Evolutionary conservation across 1,139 yeast genomes (phyloP).

Genomic region (Blastobotrys buckinghamii): DNA sequence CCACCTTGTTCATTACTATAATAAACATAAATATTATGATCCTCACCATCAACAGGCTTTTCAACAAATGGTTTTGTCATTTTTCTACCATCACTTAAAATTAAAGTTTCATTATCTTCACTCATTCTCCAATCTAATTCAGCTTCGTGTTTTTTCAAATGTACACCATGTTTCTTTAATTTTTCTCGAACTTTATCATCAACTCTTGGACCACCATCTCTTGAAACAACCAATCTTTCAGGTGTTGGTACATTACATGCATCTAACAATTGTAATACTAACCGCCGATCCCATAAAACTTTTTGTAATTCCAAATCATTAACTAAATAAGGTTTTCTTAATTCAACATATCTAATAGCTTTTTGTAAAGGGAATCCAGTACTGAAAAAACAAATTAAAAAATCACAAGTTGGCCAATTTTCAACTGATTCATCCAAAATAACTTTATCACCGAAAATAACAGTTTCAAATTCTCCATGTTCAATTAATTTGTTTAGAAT

Average conservation of each 20-base stretch:
- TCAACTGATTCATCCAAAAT: conserved; percentile 87
- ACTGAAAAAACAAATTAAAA: conserved; percentile 87
- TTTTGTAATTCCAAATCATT: conserved; percentile 90
- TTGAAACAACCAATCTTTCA: conserved; percentile 72
- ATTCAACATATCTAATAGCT: conserved; percentile 84
- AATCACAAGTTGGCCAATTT: conserved; percentile 99
- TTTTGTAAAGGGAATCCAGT: conserved; percentile 94
- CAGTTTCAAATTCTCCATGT: conserved; percentile 93
- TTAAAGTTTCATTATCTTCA: conserved; percentile 63
- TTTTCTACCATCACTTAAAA: conserved; percentile 58
- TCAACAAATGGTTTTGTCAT: conserved; percentile 92
- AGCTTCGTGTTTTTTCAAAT: conserved; percentile 30
- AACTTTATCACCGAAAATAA: conserved; percentile 96
- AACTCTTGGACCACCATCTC: conserved; percentile 95
- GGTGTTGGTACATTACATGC: conserved; percentile 88
- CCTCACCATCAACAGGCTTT: conserved; percentile 98
- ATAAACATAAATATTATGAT: conserved; percentile 92
- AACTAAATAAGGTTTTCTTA: conserved; percentile 83
- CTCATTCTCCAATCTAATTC: conserved; percentile 85
- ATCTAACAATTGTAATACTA: conserved; percentile 76
- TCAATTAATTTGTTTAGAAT: conserved; percentile 83
- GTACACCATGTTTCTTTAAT: conserved; percentile 53
- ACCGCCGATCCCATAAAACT: conserved; percentile 91
- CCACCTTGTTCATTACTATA: conserved; percentile 89
- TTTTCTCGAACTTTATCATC: conserved; percentile 56